Evolutionary conservation across 352 stramenopile genomes (phyloP).

Genomic region (Saprolegnia parasitica): DNA sequence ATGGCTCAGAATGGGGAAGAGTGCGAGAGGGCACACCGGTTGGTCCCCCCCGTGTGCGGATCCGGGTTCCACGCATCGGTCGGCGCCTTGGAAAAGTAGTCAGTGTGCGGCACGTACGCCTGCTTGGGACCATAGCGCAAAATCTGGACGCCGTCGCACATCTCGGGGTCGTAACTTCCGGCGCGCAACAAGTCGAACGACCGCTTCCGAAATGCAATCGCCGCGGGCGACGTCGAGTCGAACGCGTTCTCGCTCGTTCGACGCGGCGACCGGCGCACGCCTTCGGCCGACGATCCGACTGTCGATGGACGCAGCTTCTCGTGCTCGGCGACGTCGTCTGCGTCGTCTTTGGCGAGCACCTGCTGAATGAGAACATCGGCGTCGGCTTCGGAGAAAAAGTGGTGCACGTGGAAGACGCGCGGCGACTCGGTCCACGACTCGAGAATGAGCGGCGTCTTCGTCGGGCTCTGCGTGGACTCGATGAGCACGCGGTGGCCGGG

Average conservation of each 20-base stretch:
- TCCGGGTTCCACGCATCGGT: slow-evolving; percentile 34
- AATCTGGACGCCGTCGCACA: slow-evolving; percentile 79
- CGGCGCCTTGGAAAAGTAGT: slow-evolving; percentile 48
- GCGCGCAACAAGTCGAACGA: slow-evolving; percentile 61
- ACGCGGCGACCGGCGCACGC: slow-evolving; percentile 29
- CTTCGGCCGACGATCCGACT: slow-evolving; percentile 42
- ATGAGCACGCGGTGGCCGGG: slow-evolving; percentile 30
- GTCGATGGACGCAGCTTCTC: slow-evolving; percentile 39
- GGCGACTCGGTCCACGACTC: slow-evolving; percentile 29
- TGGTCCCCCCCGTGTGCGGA: slow-evolving; percentile 31
- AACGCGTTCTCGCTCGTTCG: slow-evolving; percentile 38
- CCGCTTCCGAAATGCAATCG: slow-evolving; percentile 34
- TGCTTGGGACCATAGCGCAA: slow-evolving; percentile 70
- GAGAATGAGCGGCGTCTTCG: slow-evolving; percentile 10
- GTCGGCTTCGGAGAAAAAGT: slow-evolving; percentile 42
- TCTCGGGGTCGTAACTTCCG: slow-evolving; percentile 47
- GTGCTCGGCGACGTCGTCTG: slow-evolving; percentile 7
- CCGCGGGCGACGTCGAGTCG: slow-evolving; percentile 31
- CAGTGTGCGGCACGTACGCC: slow-evolving; percentile 76
- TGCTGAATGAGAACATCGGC: slow-evolving; percentile 37
- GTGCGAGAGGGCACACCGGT: slow-evolving; percentile 5
- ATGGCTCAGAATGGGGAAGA: no score
- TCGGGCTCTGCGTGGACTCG: slow-evolving; percentile 13
- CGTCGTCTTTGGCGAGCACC: slow-evolving; percentile 35
- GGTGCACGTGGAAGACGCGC: slow-evolving; percentile 38